Base-by-base conservation (phyloP, 2,329 filamentous ascomycete genomes). In the Penicillium sp. region DNA sequence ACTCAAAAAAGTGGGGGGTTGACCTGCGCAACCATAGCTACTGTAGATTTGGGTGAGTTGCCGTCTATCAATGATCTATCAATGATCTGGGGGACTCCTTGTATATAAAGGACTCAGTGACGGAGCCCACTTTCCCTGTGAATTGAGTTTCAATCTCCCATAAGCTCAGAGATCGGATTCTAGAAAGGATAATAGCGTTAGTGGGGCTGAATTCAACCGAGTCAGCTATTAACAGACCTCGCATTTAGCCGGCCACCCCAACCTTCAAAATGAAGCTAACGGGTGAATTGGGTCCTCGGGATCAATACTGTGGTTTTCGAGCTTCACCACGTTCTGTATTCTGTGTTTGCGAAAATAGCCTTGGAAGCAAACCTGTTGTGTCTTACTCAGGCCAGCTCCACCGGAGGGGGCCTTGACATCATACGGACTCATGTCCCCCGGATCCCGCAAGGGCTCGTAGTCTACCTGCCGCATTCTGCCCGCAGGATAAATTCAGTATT, bases 331-430 rank as follows among this genome's bases (percentile, higher is more conserved):
- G 11, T 26, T 45, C 35, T 19, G 5, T 19, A 3, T 26, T 45
- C 35, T 19, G 5, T 19, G n/a, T n/a, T 10, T 9, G 8, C 35
- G 8, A 8, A n/a, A 39, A 19, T 39, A 39, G n/a, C n/a, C n/a
- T 39, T 19, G 35, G n/a, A 39, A 39, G n/a, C 35, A 19, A 19
- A 39, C 16, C 35, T 10, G 35, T n/a, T 37, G 14, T 39, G 35
- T 39, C 9, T 39, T 31, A 31, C 35, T 19, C 10, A n/a, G 8
- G 5, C 35, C 16, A 39, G 35, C 19, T 39, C 35, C 35, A 39
- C 35, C n/a, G 19, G 19, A 16, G 39, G 39, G 39, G 29, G 29
- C 43, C 50, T 56, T 68, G 62, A 64, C 61, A 66, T 65, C 65
- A 68, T 63, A 47, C 59, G 52, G 59, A 55, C 58, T 49, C 57